A percentile compares a stretch with the other conserved stretches of the same genome.
Conservation (phyloP, 225 moss, liverwort and hornwort genomes). For the Sphagnum tenellum region DNA sequence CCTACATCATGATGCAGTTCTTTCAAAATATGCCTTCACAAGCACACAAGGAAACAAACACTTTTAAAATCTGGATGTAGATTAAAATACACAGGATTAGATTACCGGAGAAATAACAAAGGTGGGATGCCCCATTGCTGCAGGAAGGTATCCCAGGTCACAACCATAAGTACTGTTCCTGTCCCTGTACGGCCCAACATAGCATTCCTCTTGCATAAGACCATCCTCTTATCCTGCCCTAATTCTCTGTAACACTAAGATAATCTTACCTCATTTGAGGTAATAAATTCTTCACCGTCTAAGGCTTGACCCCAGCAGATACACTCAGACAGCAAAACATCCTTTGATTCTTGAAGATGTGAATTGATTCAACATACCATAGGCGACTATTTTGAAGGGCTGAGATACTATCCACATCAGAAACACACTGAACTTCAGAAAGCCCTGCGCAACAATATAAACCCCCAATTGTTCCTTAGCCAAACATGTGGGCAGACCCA, state of each 20-base stretch:
- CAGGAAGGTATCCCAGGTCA: slow-evolving; percentile 28
- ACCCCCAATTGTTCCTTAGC: no score
- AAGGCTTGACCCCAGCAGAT: not conserved
- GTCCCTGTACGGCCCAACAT: slow-evolving; percentile 21
- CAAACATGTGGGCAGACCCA: not conserved
- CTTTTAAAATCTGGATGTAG: no score
- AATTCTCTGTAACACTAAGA: no score
- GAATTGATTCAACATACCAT: slow-evolving; percentile 19
- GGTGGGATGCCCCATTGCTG: slow-evolving; percentile 33
- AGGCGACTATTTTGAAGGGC: slow-evolving; percentile 52
- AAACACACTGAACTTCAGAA: slow-evolving; percentile 50
- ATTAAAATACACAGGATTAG: no score
- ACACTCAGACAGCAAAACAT: not conserved
- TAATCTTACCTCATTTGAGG: no score
- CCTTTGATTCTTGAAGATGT: no score
- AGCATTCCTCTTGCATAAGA: no score
- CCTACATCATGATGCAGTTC: no score
- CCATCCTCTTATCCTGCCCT: no score
- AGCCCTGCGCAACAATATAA: slow-evolving; percentile 29
- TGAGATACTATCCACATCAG: slow-evolving; percentile 47
- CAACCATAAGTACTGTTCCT: slow-evolving; percentile 35
- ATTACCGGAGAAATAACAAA: slow-evolving; percentile 45
- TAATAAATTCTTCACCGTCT: no score
- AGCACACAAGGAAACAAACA: no score
- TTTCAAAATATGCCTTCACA: no score